Conservation (phyloP, 1,284 basidiomycete genomes). For the Thelephora terrestris region DNA sequence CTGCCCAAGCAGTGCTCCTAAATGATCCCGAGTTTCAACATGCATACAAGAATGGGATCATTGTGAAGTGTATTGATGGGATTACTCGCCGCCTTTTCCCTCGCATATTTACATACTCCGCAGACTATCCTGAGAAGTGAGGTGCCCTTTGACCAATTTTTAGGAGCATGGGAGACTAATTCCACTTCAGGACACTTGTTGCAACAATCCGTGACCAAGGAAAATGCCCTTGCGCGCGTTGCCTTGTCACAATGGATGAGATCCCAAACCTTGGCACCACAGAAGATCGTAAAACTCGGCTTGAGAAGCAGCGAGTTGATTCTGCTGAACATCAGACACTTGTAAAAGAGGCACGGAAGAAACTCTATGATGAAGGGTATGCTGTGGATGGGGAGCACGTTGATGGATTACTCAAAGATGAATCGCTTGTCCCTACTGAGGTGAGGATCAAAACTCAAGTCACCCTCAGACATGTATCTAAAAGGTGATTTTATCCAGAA, state of each 20-base stretch:
- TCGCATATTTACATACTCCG: slow-evolving; percentile 2
- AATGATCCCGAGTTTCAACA: slow-evolving; percentile 1
- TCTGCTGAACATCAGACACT: no score
- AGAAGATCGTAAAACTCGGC: no score
- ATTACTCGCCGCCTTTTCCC: background rate
- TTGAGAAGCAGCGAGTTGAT: no score
- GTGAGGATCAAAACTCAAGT: slow-evolving; percentile 3
- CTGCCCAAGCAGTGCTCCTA: slow-evolving; percentile 13
- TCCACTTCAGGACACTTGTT: slow-evolving; percentile 20
- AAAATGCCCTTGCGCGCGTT: slow-evolving; percentile 25
- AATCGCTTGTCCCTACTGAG: slow-evolving; percentile 9
- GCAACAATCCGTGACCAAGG: slow-evolving; percentile 23
- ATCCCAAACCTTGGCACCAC: no score
- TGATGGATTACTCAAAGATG: slow-evolving; percentile 5
- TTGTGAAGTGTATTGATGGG: background rate
- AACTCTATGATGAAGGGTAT: slow-evolving; percentile 14
- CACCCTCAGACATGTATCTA: no score
- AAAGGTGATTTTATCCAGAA: no score
- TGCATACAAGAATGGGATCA: background rate
- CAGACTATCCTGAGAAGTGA: slow-evolving; percentile 6
- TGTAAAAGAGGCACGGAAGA: no score
- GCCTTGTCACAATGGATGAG: slow-evolving; percentile 16
- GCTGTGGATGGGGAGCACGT: slow-evolving; percentile 9
- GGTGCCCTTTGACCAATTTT: background rate
- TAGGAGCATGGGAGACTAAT: background rate